These are phyloP conservation scores for Podosphaera aphanis DNA, from an alignment of 2,329 filamentous ascomycete genomes.

Conservation along the genomic window DNA sequence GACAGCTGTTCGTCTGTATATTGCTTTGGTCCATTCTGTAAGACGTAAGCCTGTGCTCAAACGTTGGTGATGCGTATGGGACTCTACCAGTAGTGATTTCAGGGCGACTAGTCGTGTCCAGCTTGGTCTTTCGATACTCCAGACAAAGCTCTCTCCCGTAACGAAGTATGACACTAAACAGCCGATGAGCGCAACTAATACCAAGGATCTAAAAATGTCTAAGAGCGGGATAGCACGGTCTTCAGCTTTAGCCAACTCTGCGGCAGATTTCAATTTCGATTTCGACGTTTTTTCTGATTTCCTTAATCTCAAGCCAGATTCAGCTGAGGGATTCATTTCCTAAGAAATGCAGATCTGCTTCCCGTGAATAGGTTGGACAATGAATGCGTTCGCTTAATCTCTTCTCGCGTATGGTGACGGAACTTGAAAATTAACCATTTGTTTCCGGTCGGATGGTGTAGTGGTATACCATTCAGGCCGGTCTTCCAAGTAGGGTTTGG, in stretches of 20 bases:
- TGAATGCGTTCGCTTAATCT: too few relatives aligned
- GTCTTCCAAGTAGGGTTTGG: too few relatives aligned
- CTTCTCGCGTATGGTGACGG: too few relatives aligned
- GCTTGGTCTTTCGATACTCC: conserved; percentile 11
- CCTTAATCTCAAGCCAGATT: too few relatives aligned
- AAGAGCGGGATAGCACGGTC: conserved; percentile 10
- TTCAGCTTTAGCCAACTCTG: conserved; percentile 9
- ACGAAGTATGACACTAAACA: conserved; percentile 13
- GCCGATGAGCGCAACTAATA: conserved; percentile 10
- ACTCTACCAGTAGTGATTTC: conserved; percentile 10
- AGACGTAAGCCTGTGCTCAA: not conserved
- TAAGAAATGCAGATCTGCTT: too few relatives aligned
- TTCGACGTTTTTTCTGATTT: too few relatives aligned
- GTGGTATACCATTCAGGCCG: too few relatives aligned
- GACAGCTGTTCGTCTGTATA: conserved; percentile 56
- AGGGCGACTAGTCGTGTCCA: conserved; percentile 9
- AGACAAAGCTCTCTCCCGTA: conserved; percentile 13
- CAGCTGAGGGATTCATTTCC: too few relatives aligned
- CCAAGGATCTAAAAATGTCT: conserved; percentile 12
- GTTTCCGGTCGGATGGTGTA: too few relatives aligned
- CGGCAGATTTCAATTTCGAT: conserved; percentile 1
- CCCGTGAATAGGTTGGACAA: too few relatives aligned
- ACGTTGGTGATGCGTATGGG: not conserved
- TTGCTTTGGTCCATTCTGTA: conserved; percentile 32
- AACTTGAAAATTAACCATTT: too few relatives aligned